Base-by-base conservation (phyloP, 106 monocot species). In the Gastrodia elata region DNA sequence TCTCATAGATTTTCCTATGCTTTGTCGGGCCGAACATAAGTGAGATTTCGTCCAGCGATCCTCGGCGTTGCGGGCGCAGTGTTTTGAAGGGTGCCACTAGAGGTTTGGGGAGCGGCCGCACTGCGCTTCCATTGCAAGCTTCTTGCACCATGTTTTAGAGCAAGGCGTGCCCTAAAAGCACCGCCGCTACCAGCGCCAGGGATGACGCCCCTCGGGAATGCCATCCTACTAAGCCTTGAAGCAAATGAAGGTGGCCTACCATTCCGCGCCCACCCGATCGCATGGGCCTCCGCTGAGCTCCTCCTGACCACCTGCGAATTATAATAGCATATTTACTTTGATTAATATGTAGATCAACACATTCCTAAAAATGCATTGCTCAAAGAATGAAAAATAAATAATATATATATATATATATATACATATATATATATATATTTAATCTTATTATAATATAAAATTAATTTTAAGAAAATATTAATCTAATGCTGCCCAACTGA, bases 11-110 rank as follows among this genome's bases (percentile, higher is more conserved):
- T 27, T 82, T 8, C 74, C 73, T 81, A 74, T 26, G 72, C 20
- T 68, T 91, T 88, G 48, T 88, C 82, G 5, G 71, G 77, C 5
- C 97, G 78, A 35, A 84, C 65, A 68, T 97, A 97, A n/a, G 92
- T 97, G 68, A 97, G 87, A 75, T 83, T 92, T 7, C 90, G 75
- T 14, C 79, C 75, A 4, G 61, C 13, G 32, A 30, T 61, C n/a
- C n/a, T n/a, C n/a, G n/a, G n/a, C n/a, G n/a, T n/a, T 9, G 61
- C 30, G n/a, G 18, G 22, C 4, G 61, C 30, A 28, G 75, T 75
- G 0, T 73, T 81, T 67, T 78, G 74, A 30, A n/a, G n/a, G 80
- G 43, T 28, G 73, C 8, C 39, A 42, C 9, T 14, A 64, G 35
- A 25, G 20, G 3, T 49, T 49, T 49, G 82, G 5, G n/a, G n/a